Evolutionary conservation across 495 filamentous ascomycete genomes (phyloP).

Genomic region (Penicillium egyptiacum): DNA sequence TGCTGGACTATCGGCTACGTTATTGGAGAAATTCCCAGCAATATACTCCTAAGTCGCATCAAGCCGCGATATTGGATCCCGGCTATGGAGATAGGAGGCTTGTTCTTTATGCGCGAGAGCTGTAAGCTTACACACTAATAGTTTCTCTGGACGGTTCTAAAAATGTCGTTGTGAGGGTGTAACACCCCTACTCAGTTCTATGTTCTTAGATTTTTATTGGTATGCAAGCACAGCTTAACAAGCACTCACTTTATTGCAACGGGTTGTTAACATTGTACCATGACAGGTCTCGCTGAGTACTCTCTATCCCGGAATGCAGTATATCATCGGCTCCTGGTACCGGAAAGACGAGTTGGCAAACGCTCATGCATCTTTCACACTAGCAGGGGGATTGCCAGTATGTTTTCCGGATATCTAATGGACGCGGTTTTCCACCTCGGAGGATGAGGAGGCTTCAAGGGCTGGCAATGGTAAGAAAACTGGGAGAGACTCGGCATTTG

Average conservation of each 20-base stretch:
- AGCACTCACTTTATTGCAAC: slow-evolving; percentile 26
- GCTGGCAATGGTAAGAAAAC: slow-evolving; percentile 43
- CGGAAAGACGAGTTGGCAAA: slow-evolving; percentile 55
- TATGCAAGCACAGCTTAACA: slow-evolving; percentile 23
- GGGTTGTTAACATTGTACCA: slow-evolving; percentile 25
- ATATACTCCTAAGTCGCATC: slow-evolving; percentile 55
- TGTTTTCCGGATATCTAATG: slow-evolving; percentile 62
- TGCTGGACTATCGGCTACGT: slow-evolving; percentile 65
- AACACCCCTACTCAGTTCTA: slow-evolving; percentile 53
- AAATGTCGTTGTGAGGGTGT: slow-evolving; percentile 48
- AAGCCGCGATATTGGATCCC: slow-evolving; percentile 62
- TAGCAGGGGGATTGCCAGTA: slow-evolving; percentile 50
- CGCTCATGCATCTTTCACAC: slow-evolving; percentile 65
- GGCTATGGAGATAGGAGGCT: slow-evolving; percentile 34
- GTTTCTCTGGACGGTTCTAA: slow-evolving; percentile 55
- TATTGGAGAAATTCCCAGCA: slow-evolving; percentile 61
- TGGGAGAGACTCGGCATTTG: neutral
- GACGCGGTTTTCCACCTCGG: slow-evolving; percentile 53
- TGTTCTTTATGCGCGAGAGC: no score
- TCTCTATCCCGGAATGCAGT: slow-evolving; percentile 49
- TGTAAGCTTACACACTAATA: slow-evolving; percentile 24
- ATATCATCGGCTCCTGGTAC: slow-evolving; percentile 52
- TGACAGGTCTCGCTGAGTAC: slow-evolving; percentile 42
- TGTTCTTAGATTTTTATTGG: slow-evolving; percentile 60
- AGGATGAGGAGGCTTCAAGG: slow-evolving; percentile 48